These are phyloP conservation scores for Orychophragmus violaceus DNA, from an alignment of 345 rosid genomes.

Conservation along the genomic window DNA sequence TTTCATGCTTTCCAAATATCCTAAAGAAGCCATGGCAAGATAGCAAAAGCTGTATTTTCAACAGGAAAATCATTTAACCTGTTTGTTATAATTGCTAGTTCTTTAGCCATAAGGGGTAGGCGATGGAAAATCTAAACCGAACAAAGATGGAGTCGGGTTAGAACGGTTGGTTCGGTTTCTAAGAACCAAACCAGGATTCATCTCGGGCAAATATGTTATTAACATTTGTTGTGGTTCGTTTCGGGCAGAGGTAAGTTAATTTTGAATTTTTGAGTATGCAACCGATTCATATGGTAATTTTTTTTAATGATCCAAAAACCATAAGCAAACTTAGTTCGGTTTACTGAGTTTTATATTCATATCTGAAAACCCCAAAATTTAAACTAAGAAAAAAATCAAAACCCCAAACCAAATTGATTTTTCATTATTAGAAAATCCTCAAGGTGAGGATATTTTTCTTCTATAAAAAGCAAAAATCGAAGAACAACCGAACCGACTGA, in stretches of 20 bases:
- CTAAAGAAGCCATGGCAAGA: neutral
- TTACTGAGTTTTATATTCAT: neutral
- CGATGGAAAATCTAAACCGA: neutral
- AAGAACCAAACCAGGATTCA: neutral
- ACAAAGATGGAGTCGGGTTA: neutral
- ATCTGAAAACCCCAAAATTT: neutral
- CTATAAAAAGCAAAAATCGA: neutral
- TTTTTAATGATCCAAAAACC: neutral
- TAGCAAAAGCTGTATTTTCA: neutral
- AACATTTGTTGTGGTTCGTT: neutral
- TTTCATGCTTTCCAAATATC: neutral
- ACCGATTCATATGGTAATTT: neutral
- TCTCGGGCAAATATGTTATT: neutral
- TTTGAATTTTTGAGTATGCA: neutral
- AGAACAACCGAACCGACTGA: neutral
- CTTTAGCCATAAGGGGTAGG: neutral
- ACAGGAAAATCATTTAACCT: neutral
- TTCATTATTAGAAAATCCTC: neutral
- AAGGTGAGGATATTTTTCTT: neutral
- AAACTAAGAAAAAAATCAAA: slow-evolving; percentile 3
- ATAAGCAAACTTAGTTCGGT: neutral
- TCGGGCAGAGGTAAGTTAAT: neutral
- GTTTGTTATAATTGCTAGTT: neutral
- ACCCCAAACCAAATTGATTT: neutral
- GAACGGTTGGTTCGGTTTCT: neutral